Base-by-base conservation (phyloP, 805 yeast genomes). In the Wickerhamiella musiphila region DNA sequence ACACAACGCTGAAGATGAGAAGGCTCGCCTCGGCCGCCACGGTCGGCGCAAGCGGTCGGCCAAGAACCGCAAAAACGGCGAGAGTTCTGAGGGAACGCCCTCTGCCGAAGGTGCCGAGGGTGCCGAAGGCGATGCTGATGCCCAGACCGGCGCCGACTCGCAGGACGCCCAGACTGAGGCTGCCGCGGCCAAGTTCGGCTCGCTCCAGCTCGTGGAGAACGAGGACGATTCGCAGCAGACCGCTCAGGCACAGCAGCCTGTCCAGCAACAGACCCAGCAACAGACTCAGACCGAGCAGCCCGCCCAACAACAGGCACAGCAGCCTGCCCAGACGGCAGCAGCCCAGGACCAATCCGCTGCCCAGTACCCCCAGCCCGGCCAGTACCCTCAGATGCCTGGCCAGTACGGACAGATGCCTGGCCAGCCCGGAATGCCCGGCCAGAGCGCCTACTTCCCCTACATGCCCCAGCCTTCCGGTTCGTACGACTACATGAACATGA, bases 151-250 rank as follows among this genome's bases (percentile, higher is more conserved):
- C 58, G 56, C 46, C 54, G 65, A 30, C 65, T 67, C 18, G 74
- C 72, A 40, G 71, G 73, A 25, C n/a, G n/a, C n/a, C n/a, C n/a
- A n/a, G n/a, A n/a, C n/a, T n/a, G n/a, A n/a, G n/a, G n/a, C n/a
- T n/a, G n/a, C n/a, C n/a, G n/a, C n/a, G n/a, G n/a, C n/a, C n/a
- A 70, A 75, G 21, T 72, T 73, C 45, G 79, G 79, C 35, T 67
- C 75, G 9, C 56, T 70, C 42, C 53, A 65, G 17, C 54, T 67
- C 36, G 60, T 57, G 28, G 67, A 61, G 20, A 61, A 57, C 18
- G 44, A 37, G 33, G 38, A 34, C 17, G 22, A 18, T 18, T 18
- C 36, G 10, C 43, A 32, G 23, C 33, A 28, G 24, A 29, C 28
- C 14, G 33, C 28, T 11, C 40, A 38, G 32, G 32, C 26, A 20